Percentiles rank a stretch among this genome's conserved stretches.
These are phyloP conservation scores for Xanthoconium separans DNA, from an alignment of 1,284 basidiomycete species.

Conservation along the genomic window DNA sequence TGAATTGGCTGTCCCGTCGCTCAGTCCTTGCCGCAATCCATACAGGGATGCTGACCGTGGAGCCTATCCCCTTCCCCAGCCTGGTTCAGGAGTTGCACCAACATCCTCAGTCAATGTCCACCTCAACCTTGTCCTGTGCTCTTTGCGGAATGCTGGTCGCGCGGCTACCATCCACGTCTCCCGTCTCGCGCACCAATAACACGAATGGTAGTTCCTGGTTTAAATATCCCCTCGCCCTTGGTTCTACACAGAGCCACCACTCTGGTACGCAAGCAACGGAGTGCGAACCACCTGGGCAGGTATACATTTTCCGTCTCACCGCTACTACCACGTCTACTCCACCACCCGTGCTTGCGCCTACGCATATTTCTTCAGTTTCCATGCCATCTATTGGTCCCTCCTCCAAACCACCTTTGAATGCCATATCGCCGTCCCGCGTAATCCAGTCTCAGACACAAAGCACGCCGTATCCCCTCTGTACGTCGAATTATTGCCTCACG, in stretches of 20 bases:
- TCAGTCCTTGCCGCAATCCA: slow-evolving; percentile 87
- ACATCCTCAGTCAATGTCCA: slow-evolving; percentile 27
- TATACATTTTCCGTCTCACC: slow-evolving; percentile 63
- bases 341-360: slow-evolving; percentile 26
- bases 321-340: slow-evolving; percentile 28
- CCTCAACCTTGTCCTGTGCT: slow-evolving; percentile 56
- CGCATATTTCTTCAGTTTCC: slow-evolving; percentile 23
- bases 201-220: slow-evolving; percentile 51
- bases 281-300: slow-evolving; percentile 40
- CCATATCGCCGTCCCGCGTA: slow-evolving; percentile 22
- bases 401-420: slow-evolving; percentile 27
- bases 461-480: slow-evolving; percentile 68
- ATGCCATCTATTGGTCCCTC: slow-evolving; percentile 13
- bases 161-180: slow-evolving; percentile 17
- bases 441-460: slow-evolving; percentile 22
- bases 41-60: slow-evolving; percentile 85
- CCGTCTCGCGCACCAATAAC: slow-evolving; percentile 18
- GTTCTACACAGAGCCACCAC: slow-evolving; percentile 28
- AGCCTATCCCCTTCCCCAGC: slow-evolving; percentile 66
- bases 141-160: slow-evolving; percentile 71
- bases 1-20: slow-evolving; percentile 91
- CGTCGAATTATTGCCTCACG: slow-evolving; percentile 74
- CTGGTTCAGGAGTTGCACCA: slow-evolving; percentile 51
- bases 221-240: slow-evolving; percentile 46
- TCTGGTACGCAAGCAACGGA: slow-evolving; percentile 30